These are phyloP conservation scores for Nemania bipapillata DNA, from an alignment of 2,329 filamentous ascomycete genomes.

Conservation along the genomic window DNA sequence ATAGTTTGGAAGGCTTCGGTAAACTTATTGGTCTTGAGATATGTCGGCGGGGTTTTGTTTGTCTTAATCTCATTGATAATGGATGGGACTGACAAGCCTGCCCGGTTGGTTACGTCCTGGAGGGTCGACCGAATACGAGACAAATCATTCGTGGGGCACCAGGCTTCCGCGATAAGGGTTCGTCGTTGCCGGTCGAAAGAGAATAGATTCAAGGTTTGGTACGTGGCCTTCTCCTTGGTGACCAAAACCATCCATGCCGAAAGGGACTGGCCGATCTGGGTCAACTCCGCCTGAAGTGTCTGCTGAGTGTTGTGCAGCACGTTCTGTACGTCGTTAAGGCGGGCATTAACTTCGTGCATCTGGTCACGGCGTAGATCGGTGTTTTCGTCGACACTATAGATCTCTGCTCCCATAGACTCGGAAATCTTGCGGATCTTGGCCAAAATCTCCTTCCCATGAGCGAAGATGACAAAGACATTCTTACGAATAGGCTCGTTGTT, in stretches of 20 bases:
- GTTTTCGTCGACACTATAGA: constrained; percentile 98
- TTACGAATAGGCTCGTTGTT: constrained; percentile 94
- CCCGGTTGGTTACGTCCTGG: constrained; percentile 95
- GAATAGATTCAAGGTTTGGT: constrained; percentile 93
- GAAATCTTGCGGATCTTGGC: constrained; percentile 99
- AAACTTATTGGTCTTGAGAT: constrained; percentile 98
- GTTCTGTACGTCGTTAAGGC: constrained; percentile 88
- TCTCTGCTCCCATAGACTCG: constrained; percentile 92
- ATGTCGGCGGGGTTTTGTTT: constrained; percentile 96
- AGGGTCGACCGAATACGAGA: constrained; percentile 90
- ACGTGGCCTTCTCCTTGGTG: constrained; percentile 98
- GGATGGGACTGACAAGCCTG: constrained; percentile 94
- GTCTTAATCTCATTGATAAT: constrained; percentile 98
- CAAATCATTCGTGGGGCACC: constrained; percentile 93
- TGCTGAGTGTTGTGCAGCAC: constrained; percentile 95
- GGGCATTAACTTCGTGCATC: constrained; percentile 95
- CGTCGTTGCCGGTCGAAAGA: constrained; percentile 96
- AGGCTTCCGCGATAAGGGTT: constrained; percentile 96
- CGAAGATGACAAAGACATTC: constrained; percentile 99
- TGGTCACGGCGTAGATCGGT: constrained; percentile 94
- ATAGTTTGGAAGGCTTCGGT: constrained; percentile 99
- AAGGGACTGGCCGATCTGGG: constrained; percentile 89
- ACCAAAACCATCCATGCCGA: constrained; percentile 98
- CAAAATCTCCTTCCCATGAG: constrained; percentile 96
- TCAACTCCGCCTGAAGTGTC: constrained; percentile 90